Evolutionary conservation across 169 alveolate genomes (phyloP).

Genomic region (Plasmodium relictum): DNA sequence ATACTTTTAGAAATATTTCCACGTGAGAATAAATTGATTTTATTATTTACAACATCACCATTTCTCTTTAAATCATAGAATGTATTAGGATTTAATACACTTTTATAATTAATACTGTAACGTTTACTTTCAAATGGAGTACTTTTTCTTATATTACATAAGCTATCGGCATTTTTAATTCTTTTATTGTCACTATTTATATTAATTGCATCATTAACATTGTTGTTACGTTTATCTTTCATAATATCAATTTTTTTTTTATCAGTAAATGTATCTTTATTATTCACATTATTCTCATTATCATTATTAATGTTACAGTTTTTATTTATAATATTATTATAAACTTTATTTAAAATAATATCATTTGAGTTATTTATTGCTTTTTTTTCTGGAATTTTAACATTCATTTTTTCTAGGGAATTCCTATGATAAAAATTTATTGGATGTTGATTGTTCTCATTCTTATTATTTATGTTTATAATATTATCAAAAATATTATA

Average conservation of each 20-base stretch:
- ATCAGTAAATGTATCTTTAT: slow-evolving; percentile 2
- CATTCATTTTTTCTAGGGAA: neutral
- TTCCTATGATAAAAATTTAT: neutral
- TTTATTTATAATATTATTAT: too few relatives aligned
- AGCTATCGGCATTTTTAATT: slow-evolving; percentile 3
- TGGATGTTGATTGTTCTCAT: too few relatives aligned
- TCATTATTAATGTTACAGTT: neutral
- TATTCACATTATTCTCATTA: neutral
- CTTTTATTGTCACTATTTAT: slow-evolving; percentile 4
- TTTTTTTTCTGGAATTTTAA: neutral
- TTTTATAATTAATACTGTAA: slow-evolving; percentile 25
- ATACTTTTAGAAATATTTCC: neutral
- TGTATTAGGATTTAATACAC: neutral
- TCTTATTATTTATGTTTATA: too few relatives aligned
- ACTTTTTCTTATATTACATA: slow-evolving; percentile 19
- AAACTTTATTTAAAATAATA: too few relatives aligned
- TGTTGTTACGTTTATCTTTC: neutral
- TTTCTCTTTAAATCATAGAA: slow-evolving; percentile 51
- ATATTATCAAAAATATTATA: too few relatives aligned
- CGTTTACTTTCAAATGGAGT: slow-evolving; percentile 25
- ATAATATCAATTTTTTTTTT: neutral
- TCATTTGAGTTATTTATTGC: neutral
- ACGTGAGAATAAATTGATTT: slow-evolving; percentile 6
- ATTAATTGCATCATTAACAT: neutral
- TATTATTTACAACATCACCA: neutral